These are phyloP conservation scores for Curvularia sp. DNA, from an alignment of 2,329 filamentous ascomycete genomes.

Conservation along the genomic window DNA sequence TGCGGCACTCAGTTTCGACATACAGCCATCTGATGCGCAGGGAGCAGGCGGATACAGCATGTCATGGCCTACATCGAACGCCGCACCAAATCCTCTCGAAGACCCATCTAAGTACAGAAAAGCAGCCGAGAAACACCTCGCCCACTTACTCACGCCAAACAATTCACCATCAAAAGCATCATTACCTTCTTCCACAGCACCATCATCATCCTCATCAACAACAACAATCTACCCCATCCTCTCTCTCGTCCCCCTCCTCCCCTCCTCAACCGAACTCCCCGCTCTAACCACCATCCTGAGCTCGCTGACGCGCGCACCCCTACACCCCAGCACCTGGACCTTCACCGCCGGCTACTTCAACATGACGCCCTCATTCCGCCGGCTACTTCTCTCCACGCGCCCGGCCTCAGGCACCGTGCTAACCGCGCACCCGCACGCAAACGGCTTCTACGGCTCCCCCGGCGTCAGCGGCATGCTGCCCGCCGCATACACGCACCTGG, in stretches of 20 bases:
- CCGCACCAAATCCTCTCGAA: conserved; percentile 75
- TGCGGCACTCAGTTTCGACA: conserved; percentile 79
- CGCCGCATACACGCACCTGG: conserved; percentile 88
- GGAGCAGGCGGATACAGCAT: conserved; percentile 60
- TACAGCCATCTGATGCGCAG: conserved; percentile 67
- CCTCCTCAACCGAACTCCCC: conserved; percentile 88
- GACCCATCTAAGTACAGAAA: conserved; percentile 73
- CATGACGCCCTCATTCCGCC: conserved; percentile 83
- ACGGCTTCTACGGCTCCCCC: conserved; percentile 89
- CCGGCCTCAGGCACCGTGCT: conserved; percentile 79
- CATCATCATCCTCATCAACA: conserved; percentile 48
- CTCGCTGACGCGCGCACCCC: conserved; percentile 70
- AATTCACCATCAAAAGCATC: conserved; percentile 33
- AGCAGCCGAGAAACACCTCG: conserved; percentile 71
- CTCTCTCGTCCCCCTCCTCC: conserved; percentile 86
- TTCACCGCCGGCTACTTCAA: conserved; percentile 99
- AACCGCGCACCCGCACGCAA: conserved; percentile 90
- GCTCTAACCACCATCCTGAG: conserved; percentile 77
- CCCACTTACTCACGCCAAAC: conserved; percentile 67
- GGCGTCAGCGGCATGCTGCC: conserved; percentile 91
- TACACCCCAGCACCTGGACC: conserved; percentile 80
- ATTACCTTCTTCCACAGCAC: conserved; percentile 37
- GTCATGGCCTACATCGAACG: conserved; percentile 78
- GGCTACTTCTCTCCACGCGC: conserved; percentile 77
- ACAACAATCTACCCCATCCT: conserved; percentile 80